Conservation (phyloP, 441 rosid genomes). For the Lagerstroemia fauriei region DNA sequence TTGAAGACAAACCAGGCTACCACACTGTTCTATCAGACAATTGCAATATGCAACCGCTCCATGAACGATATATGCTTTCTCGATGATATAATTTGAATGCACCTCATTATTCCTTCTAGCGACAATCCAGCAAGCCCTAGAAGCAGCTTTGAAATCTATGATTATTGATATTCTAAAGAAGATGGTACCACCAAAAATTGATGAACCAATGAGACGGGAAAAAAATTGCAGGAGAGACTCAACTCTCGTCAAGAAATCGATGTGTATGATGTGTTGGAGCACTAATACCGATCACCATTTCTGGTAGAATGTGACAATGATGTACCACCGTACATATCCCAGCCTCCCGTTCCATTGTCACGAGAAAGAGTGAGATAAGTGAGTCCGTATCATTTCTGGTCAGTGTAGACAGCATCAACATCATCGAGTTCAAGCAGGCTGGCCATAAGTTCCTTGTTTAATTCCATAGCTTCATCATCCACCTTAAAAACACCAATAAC, state of each 20-base stretch:
- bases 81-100: no score
- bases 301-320: not conserved
- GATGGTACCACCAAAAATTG: not conserved
- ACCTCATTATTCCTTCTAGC: no score
- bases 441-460: slow-evolving; percentile 78
- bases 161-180: not conserved
- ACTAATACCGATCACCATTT: not conserved
- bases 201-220: not conserved
- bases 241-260: not conserved
- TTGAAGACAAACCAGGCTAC: no score
- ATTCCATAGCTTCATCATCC: slow-evolving; percentile 84
- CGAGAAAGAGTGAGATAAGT: not conserved
- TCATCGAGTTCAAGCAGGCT: slow-evolving; percentile 83
- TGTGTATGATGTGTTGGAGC: not conserved
- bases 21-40: no score
- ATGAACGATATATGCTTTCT: no score
- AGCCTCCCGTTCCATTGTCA: not conserved
- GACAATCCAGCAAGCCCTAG: no score
- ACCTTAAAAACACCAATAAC: no score
- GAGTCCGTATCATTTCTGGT: slow-evolving; percentile 51
- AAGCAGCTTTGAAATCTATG: not conserved
- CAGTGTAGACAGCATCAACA: slow-evolving; percentile 80
- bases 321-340: not conserved
- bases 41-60: no score
- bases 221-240: not conserved